phyloP scores from a whole-genome alignment of 768 basidiomycete species.

The Jaapia argillacea region DNA sequence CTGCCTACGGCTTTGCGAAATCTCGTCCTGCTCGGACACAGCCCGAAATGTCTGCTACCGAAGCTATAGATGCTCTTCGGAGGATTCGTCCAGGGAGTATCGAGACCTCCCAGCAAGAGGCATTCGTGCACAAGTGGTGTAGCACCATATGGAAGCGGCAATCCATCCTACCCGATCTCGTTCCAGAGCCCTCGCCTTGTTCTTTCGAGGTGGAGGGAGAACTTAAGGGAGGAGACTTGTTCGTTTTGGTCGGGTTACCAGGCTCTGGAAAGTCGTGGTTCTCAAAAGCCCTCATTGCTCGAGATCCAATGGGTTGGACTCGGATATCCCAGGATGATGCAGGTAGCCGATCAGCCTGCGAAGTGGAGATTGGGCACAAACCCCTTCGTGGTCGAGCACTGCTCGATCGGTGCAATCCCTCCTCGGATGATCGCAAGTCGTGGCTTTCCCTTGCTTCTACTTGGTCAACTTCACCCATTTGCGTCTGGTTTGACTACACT shows the following conservation, averaged over 20 bases:
- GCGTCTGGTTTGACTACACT: slow-evolving; percentile 47
- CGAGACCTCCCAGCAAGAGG: slow-evolving; percentile 47
- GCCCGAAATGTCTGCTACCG: slow-evolving; percentile 36
- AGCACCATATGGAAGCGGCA: slow-evolving; percentile 50
- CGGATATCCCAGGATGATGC: slow-evolving; percentile 48
- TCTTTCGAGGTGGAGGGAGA: slow-evolving; percentile 33
- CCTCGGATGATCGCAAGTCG: slow-evolving; percentile 31
- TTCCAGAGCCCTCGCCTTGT: slow-evolving; percentile 40
- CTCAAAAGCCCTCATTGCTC: slow-evolving; percentile 32
- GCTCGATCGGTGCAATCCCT: slow-evolving; percentile 49
- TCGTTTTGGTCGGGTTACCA: slow-evolving; percentile 50
- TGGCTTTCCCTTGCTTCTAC: slow-evolving; percentile 46
- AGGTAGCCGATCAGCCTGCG: slow-evolving; percentile 38
- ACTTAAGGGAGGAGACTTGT: slow-evolving; percentile 26
- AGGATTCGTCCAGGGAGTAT: slow-evolving; percentile 44
- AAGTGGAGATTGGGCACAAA: slow-evolving; percentile 35
- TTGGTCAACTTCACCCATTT: slow-evolving; percentile 35
- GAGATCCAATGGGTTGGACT: slow-evolving; percentile 33
- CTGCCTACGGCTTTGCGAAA: slow-evolving; percentile 41
- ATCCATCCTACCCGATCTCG: slow-evolving; percentile 36
- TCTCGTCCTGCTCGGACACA: slow-evolving; percentile 30
- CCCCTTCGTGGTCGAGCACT: slow-evolving; percentile 28
- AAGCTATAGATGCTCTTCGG: slow-evolving; percentile 38
- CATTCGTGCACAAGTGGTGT: slow-evolving; percentile 47
- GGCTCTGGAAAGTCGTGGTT: slow-evolving; percentile 56